A percentile compares a stretch with the other conserved stretches of the same genome.
phyloP scores from a whole-genome alignment of 140 eudicot genomes.

The Bidens hawaiensis region DNA sequence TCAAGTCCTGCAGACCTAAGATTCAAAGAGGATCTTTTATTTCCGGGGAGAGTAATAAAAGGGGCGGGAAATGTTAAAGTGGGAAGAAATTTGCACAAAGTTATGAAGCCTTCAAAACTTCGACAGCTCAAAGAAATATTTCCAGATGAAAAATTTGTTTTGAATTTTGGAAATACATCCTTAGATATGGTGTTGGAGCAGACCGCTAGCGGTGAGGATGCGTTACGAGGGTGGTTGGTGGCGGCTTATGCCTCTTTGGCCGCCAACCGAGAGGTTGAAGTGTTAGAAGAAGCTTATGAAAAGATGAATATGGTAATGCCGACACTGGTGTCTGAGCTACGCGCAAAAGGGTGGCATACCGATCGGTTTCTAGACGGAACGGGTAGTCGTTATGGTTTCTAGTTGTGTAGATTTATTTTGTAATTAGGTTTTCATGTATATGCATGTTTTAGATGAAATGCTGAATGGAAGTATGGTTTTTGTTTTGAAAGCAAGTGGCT shows the following conservation, averaged over 20 bases:
- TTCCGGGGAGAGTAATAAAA: constrained; percentile 67
- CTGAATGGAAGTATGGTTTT: background rate
- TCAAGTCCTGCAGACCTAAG: constrained; percentile 82
- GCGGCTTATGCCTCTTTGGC: constrained; percentile 58
- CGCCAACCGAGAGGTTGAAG: constrained; percentile 36
- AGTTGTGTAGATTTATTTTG: constrained; percentile 30
- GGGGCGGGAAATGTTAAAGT: constrained; percentile 84
- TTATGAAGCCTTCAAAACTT: constrained; percentile 67
- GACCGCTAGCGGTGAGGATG: constrained; percentile 90
- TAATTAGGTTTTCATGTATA: constrained; percentile 17
- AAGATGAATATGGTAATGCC: constrained; percentile 56
- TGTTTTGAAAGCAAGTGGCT: background rate
- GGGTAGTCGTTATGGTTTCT: constrained; percentile 70
- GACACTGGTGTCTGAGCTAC: constrained; percentile 48
- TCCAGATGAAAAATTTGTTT: constrained; percentile 65
- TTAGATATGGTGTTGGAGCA: constrained; percentile 80
- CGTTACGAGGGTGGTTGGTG: constrained; percentile 92
- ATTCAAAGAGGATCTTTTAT: constrained; percentile 73
- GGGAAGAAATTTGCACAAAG: constrained; percentile 64
- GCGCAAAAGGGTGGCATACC: constrained; percentile 91
- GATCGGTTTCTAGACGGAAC: constrained; percentile 94
- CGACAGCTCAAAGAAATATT: constrained; percentile 52
- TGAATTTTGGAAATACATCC: constrained; percentile 48
- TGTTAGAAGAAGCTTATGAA: constrained; percentile 62
- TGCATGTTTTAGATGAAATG: constrained; percentile 10